Evolutionary conservation across 2,329 filamentous ascomycete species (phyloP).

Genomic region (Apiospora phragmitis): DNA sequence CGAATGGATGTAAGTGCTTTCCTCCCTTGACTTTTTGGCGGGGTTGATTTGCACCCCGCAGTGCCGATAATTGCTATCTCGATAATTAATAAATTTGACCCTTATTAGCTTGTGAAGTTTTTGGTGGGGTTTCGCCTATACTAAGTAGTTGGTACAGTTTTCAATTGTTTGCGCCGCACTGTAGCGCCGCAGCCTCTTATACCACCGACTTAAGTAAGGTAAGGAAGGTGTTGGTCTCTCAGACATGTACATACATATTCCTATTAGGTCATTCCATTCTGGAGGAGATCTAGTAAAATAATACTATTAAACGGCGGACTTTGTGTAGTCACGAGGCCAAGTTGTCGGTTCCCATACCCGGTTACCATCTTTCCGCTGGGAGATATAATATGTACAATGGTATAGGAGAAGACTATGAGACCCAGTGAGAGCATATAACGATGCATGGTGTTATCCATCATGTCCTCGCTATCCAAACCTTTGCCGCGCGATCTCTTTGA

Average conservation of each 20-base stretch:
- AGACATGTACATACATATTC: too few species aligned
- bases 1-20: not conserved
- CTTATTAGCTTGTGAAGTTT: not conserved
- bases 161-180: not conserved
- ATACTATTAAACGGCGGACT: too few species aligned
- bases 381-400: not conserved
- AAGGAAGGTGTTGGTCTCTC: not conserved
- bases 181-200: not conserved
- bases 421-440: not conserved
- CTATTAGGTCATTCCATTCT: too few species aligned
- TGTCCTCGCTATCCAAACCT: conserved; percentile 61
- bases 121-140: not conserved
- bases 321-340: too few species aligned
- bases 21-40: not conserved
- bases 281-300: too few species aligned
- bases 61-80: not conserved
- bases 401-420: not conserved
- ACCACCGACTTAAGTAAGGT: not conserved
- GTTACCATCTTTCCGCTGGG: not conserved
- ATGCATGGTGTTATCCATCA: not conserved
- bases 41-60: conserved; percentile 6
- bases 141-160: not conserved
- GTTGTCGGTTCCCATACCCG: too few species aligned
- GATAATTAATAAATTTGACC: not conserved
- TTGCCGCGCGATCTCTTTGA: conserved; percentile 76